phyloP scores from a whole-genome alignment of 305 asterid species.

The Coffea humblotiana region DNA sequence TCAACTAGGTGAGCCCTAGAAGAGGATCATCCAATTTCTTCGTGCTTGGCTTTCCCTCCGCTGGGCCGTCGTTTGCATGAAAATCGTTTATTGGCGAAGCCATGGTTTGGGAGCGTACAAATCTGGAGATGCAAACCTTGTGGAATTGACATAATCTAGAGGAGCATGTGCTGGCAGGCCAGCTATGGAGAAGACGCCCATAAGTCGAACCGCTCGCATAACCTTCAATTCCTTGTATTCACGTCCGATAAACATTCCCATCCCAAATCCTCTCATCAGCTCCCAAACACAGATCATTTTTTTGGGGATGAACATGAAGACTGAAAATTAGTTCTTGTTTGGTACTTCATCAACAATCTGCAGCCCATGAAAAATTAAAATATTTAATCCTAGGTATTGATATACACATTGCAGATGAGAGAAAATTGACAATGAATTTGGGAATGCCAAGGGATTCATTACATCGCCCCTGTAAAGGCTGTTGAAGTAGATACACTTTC shows the following conservation, averaged over 20 bases:
- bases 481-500: constrained; percentile 43
- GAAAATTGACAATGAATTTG: too few species aligned
- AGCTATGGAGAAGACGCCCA: constrained; percentile 32
- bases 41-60: too few species aligned
- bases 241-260: constrained; percentile 24
- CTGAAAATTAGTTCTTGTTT: constrained; percentile 54
- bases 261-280: constrained; percentile 46
- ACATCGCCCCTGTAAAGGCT: constrained; percentile 47
- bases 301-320: constrained; percentile 44
- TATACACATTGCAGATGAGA: too few species aligned
- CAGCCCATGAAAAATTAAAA: not conserved
- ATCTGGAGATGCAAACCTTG: constrained; percentile 41
- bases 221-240: constrained; percentile 43
- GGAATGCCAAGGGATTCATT: not conserved
- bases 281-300: constrained; percentile 48
- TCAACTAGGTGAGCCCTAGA: too few species aligned
- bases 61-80: not conserved
- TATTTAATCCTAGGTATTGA: too few species aligned
- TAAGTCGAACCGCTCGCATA: constrained; percentile 29
- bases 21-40: too few species aligned
- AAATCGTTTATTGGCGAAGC: not conserved
- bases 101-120: constrained; percentile 12
- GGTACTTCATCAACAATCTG: constrained; percentile 48
- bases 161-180: constrained; percentile 59
- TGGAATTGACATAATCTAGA: constrained; percentile 54